A percentile compares a stretch with the other conserved stretches of the same genome.
These are phyloP conservation scores for Xylaria arbuscula DNA, from an alignment of 2,329 filamentous ascomycete genomes.

Conservation along the genomic window DNA sequence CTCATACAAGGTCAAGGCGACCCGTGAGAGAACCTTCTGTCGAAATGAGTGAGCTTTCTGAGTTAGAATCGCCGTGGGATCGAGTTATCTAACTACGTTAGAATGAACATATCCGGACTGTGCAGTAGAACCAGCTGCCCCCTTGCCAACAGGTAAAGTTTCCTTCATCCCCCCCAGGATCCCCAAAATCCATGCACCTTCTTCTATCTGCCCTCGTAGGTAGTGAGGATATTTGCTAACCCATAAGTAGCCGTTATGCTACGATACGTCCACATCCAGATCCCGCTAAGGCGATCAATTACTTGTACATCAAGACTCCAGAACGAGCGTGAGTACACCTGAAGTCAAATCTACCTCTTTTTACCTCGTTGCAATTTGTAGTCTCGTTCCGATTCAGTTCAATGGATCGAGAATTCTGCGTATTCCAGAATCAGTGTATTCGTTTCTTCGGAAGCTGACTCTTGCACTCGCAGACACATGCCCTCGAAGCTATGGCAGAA, in stretches of 20 bases:
- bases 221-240: slow-evolving; percentile 14
- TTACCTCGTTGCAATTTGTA: not conserved
- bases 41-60: slow-evolving; percentile 73
- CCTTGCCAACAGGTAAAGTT: slow-evolving; percentile 47
- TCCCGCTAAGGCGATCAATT: slow-evolving; percentile 82
- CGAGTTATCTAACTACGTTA: slow-evolving; percentile 20
- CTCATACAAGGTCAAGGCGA: slow-evolving; percentile 67
- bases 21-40: slow-evolving; percentile 92
- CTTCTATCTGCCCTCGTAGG: not conserved
- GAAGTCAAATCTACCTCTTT: not conserved
- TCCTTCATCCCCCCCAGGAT: not conserved
- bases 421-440: not conserved
- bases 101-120: slow-evolving; percentile 74
- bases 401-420: not conserved
- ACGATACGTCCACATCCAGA: slow-evolving; percentile 38
- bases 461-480: slow-evolving; percentile 64
- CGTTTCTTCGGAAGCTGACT: slow-evolving; percentile 61
- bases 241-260: slow-evolving; percentile 36
- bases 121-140: slow-evolving; percentile 68
- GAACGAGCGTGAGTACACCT: slow-evolving; percentile 59
- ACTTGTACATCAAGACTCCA: slow-evolving; percentile 96
- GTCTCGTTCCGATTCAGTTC: not conserved
- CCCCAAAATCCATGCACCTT: not conserved
- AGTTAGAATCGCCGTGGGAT: not conserved
- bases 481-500: slow-evolving; percentile 95